Conservation (phyloP, 805 yeast genomes). For the Kodamaea neixiangensis region DNA sequence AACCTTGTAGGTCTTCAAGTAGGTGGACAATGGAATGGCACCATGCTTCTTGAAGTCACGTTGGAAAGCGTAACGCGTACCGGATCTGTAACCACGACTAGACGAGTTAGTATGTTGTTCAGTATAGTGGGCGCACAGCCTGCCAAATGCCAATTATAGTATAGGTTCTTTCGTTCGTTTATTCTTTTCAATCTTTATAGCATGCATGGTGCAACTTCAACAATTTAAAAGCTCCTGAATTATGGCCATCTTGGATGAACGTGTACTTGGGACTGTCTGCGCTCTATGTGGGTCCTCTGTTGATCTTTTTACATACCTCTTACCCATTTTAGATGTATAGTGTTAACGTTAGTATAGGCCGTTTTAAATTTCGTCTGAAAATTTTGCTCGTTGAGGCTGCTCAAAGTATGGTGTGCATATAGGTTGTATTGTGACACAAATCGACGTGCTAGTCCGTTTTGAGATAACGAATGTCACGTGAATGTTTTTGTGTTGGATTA, state of each 20-base stretch:
- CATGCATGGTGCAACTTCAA: neutral
- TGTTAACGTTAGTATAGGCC: neutral
- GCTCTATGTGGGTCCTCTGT: neutral
- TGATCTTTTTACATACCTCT: neutral
- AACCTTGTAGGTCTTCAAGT: slow-evolving; percentile 96
- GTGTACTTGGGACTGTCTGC: neutral
- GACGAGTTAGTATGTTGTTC: slow-evolving; percentile 26
- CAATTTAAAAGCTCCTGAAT: neutral
- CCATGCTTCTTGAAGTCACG: slow-evolving; percentile 99
- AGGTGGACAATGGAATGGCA: slow-evolving; percentile 88
- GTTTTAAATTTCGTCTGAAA: neutral
- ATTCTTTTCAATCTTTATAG: neutral
- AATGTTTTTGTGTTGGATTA: neutral
- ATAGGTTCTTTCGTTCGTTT: no score
- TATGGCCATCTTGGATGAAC: neutral
- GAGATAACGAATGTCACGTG: neutral
- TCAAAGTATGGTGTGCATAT: neutral
- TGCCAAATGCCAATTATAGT: neutral
- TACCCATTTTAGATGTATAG: neutral
- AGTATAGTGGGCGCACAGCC: neutral
- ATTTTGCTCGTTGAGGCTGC: neutral
- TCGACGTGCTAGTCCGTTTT: neutral
- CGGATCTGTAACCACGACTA: slow-evolving; percentile 98
- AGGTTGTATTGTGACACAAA: neutral
- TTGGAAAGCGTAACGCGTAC: slow-evolving; percentile 99